phyloP scores from a whole-genome alignment of 2,329 filamentous ascomycete genomes.

The Penicillium sp. region DNA sequence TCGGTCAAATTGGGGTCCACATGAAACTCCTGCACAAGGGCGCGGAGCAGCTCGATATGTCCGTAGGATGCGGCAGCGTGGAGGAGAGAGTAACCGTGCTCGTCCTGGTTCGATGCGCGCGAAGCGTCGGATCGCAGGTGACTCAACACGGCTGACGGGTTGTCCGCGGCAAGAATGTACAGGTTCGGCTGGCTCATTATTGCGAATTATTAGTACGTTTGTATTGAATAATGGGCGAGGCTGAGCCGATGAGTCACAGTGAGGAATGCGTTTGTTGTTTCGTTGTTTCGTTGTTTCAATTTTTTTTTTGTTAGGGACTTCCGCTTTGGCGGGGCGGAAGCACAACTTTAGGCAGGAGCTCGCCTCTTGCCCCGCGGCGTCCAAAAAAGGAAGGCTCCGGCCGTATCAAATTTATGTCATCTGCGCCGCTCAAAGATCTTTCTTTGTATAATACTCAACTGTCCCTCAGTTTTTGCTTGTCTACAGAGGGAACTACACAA shows the following conservation, averaged over 20 bases:
- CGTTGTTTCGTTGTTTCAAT: not conserved
- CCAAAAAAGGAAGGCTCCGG: conserved; percentile 13
- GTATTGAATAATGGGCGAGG: not conserved
- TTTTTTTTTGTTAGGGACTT: not conserved
- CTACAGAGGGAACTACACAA: no score
- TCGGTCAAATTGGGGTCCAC: conserved; percentile 79
- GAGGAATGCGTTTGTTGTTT: not conserved
- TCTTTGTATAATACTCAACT: no score
- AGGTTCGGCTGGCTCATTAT: conserved; percentile 52
- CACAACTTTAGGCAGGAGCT: not conserved
- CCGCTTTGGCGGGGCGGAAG: not conserved
- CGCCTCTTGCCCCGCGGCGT: conserved; percentile 13
- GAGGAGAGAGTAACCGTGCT: conserved; percentile 88
- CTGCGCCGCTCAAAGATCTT: not conserved
- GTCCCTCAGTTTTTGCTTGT: no score
- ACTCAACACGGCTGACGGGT: conserved; percentile 67
- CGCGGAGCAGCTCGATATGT: conserved; percentile 73
- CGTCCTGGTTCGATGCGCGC: conserved; percentile 77
- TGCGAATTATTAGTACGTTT: not conserved
- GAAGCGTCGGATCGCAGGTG: conserved; percentile 69
- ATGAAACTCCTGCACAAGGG: conserved; percentile 69
- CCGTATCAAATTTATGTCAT: conserved; percentile 3
- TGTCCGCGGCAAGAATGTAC: conserved; percentile 77
- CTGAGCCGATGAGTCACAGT: conserved; percentile 2
- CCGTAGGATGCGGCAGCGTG: conserved; percentile 93